These are phyloP conservation scores for Pelargonium myrrhifolium DNA, from an alignment of 441 rosid species.

Conservation along the genomic window DNA sequence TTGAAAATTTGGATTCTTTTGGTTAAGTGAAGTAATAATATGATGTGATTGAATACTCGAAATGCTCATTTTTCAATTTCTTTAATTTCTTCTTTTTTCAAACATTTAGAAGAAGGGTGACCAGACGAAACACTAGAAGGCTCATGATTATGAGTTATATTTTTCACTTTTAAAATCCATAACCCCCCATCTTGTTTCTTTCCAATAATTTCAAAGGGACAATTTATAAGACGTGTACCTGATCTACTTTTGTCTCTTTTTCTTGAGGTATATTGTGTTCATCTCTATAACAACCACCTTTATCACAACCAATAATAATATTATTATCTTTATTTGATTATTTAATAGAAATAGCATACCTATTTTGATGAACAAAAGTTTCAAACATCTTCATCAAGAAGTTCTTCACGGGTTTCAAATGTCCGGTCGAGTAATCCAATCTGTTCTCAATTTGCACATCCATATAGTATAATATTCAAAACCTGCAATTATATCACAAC, in stretches of 20 bases:
- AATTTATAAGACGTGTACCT: not conserved
- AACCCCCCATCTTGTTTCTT: not conserved
- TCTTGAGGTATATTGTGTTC: not conserved
- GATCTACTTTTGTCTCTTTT: not conserved
- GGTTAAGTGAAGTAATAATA: not conserved
- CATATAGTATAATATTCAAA: too few species aligned
- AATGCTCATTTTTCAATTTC: constrained; percentile 2
- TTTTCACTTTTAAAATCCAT: not conserved
- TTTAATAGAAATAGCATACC: too few species aligned
- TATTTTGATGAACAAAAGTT: too few species aligned
- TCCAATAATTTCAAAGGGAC: not conserved
- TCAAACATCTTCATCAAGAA: too few species aligned
- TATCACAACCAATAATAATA: not conserved
- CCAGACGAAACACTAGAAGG: not conserved
- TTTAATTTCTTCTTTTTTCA: not conserved
- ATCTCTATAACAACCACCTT: not conserved
- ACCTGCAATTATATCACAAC: too few species aligned
- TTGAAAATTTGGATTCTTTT: not conserved
- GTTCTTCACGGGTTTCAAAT: too few species aligned
- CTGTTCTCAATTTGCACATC: too few species aligned
- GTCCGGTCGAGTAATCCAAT: too few species aligned
- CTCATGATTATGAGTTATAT: not conserved
- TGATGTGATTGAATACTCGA: not conserved
- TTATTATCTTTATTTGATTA: too few species aligned
- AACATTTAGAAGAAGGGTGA: constrained; percentile 2